Evolutionary conservation across 306 rosid species (phyloP).

Genomic region (Dalbergia cultrata): DNA sequence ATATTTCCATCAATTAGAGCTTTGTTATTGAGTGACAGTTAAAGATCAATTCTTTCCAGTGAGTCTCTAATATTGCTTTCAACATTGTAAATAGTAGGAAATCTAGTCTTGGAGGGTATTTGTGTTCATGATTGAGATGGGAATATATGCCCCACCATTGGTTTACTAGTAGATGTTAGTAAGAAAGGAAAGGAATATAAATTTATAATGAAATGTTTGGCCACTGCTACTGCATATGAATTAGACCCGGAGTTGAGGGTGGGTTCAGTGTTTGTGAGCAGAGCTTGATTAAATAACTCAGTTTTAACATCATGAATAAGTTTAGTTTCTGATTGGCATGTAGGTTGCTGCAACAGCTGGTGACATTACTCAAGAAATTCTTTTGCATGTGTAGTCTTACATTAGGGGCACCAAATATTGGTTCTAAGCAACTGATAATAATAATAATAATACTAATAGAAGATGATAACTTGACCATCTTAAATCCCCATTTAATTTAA

Average conservation of each 20-base stretch:
- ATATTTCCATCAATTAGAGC: slow-evolving; percentile 40
- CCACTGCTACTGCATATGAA: slow-evolving; percentile 6
- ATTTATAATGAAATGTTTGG: not conserved
- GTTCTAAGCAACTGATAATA: no score
- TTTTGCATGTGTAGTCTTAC: not conserved
- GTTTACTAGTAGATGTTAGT: slow-evolving; percentile 4
- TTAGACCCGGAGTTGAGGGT: not conserved
- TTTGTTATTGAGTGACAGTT: slow-evolving; percentile 35
- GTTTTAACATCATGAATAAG: not conserved
- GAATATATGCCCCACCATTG: slow-evolving; percentile 8
- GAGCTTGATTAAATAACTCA: not conserved
- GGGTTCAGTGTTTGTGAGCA: not conserved
- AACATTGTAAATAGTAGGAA: slow-evolving; percentile 40
- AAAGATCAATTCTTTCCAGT: slow-evolving; percentile 14
- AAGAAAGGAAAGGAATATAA: not conserved
- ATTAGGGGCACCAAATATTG: not conserved
- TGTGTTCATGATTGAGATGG: slow-evolving; percentile 26
- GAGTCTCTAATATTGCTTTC: not conserved
- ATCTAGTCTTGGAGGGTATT: slow-evolving; percentile 12
- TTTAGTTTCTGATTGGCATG: slow-evolving; percentile 16
- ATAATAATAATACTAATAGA: no score
- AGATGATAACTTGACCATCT: not conserved
- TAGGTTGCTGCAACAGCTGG: not conserved
- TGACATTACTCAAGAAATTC: not conserved
- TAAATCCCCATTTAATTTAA: not conserved